Conservation (phyloP, 2,329 filamentous ascomycete species). For the Fusarium keratoplasticum region DNA sequence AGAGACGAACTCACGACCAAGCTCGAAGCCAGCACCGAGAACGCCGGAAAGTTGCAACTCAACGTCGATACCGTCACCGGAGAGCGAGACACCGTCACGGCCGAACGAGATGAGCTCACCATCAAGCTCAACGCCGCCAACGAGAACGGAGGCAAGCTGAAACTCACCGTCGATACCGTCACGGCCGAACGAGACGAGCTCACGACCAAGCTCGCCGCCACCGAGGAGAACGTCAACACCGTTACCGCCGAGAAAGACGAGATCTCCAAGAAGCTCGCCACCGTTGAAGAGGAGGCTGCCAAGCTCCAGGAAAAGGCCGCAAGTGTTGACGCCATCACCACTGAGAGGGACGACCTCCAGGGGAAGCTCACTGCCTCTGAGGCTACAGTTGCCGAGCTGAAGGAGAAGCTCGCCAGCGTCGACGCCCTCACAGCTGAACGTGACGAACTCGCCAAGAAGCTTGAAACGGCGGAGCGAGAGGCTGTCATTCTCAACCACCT, state of each 20-base stretch:
- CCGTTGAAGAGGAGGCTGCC: slow-evolving; percentile 24
- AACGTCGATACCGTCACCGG: slow-evolving; percentile 9
- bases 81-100: slow-evolving; percentile 1
- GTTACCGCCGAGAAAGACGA: slow-evolving; percentile 17
- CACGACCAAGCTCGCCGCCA: slow-evolving; percentile 15
- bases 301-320: slow-evolving; percentile 33
- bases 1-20: slow-evolving; percentile 13
- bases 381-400: slow-evolving; percentile 7
- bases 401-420: slow-evolving; percentile 21
- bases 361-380: slow-evolving; percentile 29
- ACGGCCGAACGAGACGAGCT: slow-evolving; percentile 13
- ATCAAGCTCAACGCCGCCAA: slow-evolving; percentile 33
- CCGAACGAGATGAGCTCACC: slow-evolving; percentile 31
- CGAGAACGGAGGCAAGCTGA: slow-evolving; percentile 29
- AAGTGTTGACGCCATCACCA: slow-evolving; percentile 18
- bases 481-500: slow-evolving; percentile 35
- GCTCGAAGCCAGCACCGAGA: slow-evolving; percentile 25
- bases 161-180: slow-evolving; percentile 19
- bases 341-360: slow-evolving; percentile 33
- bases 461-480: slow-evolving; percentile 36
- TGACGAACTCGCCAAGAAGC: slow-evolving; percentile 34
- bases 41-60: slow-evolving; percentile 11
- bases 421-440: slow-evolving; percentile 23
- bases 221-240: slow-evolving; percentile 18
- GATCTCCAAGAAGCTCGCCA: slow-evolving; percentile 38